Base-by-base conservation (phyloP, 257 asterid genomes). In the Rehmannia glutinosa region DNA sequence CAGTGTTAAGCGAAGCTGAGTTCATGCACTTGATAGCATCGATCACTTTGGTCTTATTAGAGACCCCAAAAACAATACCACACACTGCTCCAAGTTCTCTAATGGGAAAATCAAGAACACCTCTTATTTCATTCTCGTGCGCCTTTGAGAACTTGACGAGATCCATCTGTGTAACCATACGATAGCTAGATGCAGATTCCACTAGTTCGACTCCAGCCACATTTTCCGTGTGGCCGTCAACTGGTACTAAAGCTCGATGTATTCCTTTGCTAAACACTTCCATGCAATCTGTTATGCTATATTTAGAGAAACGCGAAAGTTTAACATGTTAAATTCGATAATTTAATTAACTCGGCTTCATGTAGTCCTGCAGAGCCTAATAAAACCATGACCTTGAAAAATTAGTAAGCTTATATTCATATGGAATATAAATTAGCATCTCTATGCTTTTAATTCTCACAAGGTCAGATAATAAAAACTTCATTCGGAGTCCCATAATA, bases 211-310 rank as follows among this genome's bases (percentile, higher is more conserved):
- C 96, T 24, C 96, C 97, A 0, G 74, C 71, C 62, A 79, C 38
- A n/a, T 80, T 83, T n/a, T 90, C 97, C 39, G 68, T 59, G 15
- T 87, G 90, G 75, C 96, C 76, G 62, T 82, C 94, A 0, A 85
- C 53, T 0, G 96, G 99, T n/a, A 93, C 92, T 62, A 90, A 62
- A n/a, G 97, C 91, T 3, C 97, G 68, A 71, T 90, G 99, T 55
- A 93, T 82, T 42, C 97, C 97, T 78, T 88, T 88, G 86, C 99
- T 82, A 7, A 93, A 82, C 27, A 93, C 91, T 82, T 93, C 97
- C 96, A 93, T 88, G 58, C 96, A 90, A 67, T 93, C 99, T 8
- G 84, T 68, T 63, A 87, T 60, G 75, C 96, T 90, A 73, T 69
- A 64, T 21, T 41, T 12, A 3, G 2, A 27, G 32, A 11, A 33